Evolutionary conservation across 805 yeast genomes (phyloP), one percentile per base, ranked within the genome.

Genomic region (Phaffomyces antillensis): DNA sequence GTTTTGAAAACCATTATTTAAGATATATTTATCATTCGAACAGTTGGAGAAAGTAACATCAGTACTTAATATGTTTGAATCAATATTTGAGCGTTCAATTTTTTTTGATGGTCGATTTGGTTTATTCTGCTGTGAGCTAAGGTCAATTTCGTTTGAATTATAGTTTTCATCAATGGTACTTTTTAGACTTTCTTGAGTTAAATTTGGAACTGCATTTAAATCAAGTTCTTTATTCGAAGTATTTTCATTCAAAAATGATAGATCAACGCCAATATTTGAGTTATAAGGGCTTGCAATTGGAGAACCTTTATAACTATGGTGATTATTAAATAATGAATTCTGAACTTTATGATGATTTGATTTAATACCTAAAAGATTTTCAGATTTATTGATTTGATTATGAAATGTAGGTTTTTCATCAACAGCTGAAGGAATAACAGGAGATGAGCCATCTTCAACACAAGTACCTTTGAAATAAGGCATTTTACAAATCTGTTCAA

Each of bases 401-500:
- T 34, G 37, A 17, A 30, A 39, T 13, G 36, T 40, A 34, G 46
- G 37, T 7, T 34, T 28, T 11, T 25, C 11, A 28, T 11, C 11
- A 11, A 11, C 23, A 20, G 7, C 3, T 28, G 16, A 10, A 16
- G 35, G 20, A 7, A 15, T 13, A 7, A 17, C 15, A 26, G 43
- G 11, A 12, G n/a, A 20, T 6, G 9, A 23, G 4, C 25, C 16
- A 25, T 17, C 15, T 10, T 60, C 58, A 31, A 60, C 62, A 43
- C 67, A 59, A 3, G 83, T 69, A 16, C 69, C 68, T 41, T 63
- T 62, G 61, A 85, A 85, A 59, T 79, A 85, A 0, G 72, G 64
- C 75, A 76, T 67, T 15, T 62, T 41, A 47, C 79, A 66, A 28
- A 85, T 52, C 9, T 62, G 62, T 1, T 68, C 67, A 2, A 75